Evolutionary conservation across 805 yeast species (phyloP).

Genomic region (Suhomyces faveliae): DNA sequence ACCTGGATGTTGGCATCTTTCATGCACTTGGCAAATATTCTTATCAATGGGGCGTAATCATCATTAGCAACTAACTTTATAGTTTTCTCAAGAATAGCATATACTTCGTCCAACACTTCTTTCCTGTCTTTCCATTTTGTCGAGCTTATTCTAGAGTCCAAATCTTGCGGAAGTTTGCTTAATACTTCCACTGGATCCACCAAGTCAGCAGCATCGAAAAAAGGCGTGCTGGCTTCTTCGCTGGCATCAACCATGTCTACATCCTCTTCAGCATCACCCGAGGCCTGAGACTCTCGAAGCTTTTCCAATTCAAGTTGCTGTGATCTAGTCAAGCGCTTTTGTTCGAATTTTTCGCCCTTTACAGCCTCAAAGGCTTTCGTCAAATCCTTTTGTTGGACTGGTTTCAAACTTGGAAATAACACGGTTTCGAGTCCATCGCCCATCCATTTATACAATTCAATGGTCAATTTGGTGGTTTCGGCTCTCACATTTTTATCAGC

Average conservation of each 20-base stretch:
- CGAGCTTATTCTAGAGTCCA: constrained; percentile 53
- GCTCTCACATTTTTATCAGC: constrained; percentile 84
- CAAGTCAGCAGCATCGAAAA: constrained; percentile 66
- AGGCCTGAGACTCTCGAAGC: neutral
- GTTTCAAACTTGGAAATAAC: constrained; percentile 72
- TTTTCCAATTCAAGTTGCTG: constrained; percentile 43
- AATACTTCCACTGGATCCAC: constrained; percentile 69
- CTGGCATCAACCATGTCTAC: constrained; percentile 33
- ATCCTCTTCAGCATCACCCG: constrained; percentile 12
- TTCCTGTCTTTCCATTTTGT: constrained; percentile 90
- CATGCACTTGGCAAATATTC: constrained; percentile 64
- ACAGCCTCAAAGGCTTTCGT: constrained; percentile 61
- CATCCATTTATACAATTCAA: constrained; percentile 71
- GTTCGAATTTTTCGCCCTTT: constrained; percentile 41
- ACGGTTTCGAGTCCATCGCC: constrained; percentile 60
- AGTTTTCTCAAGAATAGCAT: constrained; percentile 49
- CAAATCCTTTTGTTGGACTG: constrained; percentile 87
- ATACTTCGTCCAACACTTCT: constrained; percentile 70
- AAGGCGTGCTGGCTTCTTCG: constrained; percentile 11
- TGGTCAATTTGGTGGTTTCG: constrained; percentile 67
- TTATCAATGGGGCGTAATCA: constrained; percentile 66
- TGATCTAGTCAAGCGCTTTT: constrained; percentile 53
- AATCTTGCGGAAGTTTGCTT: constrained; percentile 62
- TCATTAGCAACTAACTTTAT: constrained; percentile 51
- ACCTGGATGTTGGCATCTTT: constrained; percentile 90